phyloP scores from a whole-genome alignment of 202 grass and related monocot species.

The Saccharum hybrid region DNA sequence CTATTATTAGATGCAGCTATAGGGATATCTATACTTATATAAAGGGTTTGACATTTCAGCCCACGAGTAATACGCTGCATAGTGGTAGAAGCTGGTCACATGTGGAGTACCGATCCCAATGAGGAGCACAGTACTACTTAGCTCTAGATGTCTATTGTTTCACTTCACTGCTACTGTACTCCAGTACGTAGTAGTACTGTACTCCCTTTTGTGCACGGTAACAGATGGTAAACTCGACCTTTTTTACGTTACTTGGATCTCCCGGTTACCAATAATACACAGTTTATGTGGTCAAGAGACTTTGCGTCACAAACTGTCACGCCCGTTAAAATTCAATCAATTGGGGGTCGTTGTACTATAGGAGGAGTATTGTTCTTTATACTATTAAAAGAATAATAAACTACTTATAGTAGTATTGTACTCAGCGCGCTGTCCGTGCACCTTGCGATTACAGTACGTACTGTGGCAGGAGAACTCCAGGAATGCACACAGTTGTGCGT shows the following conservation, averaged over 20 bases:
- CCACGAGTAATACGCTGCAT: not conserved
- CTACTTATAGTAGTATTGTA: not conserved
- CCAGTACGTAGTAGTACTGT: not conserved
- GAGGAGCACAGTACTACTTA: not conserved
- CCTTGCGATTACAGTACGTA: not conserved
- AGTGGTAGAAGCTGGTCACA: not conserved
- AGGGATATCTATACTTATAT: not conserved
- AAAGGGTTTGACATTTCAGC: constrained; percentile 13
- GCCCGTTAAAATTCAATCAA: not conserved
- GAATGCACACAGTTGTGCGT: not conserved
- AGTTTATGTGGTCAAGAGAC: constrained; percentile 14
- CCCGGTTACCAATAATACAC: not conserved
- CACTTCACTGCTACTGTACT: not conserved
- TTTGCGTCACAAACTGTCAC: constrained; percentile 29
- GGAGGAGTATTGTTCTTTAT: no score
- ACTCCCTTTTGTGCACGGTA: not conserved
- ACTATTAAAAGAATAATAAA: no score
- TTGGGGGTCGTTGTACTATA: not conserved
- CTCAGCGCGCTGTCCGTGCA: constrained; percentile 18
- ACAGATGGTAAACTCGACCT: not conserved
- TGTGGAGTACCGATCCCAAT: constrained; percentile 4
- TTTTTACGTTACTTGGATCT: constrained; percentile 34
- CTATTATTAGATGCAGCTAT: not conserved
- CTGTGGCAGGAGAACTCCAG: not conserved
- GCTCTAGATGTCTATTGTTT: not conserved